These are phyloP conservation scores for Gonapodya sp. DNA, from an alignment of 192 early-diverging fungal genomes.

Conservation along the genomic window DNA sequence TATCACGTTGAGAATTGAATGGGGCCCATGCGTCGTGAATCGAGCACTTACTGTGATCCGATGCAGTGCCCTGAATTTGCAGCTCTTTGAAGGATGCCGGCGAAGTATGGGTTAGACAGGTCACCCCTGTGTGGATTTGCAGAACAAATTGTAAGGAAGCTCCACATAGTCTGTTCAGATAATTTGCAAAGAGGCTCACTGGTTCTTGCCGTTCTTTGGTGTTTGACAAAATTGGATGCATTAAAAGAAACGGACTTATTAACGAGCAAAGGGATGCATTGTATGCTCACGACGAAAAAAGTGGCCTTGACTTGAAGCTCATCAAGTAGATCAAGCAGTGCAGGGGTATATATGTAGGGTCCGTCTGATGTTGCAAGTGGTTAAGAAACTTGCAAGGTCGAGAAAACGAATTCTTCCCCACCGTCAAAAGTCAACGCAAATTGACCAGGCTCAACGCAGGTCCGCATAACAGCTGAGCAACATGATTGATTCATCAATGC, in stretches of 20 bases:
- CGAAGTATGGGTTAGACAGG: neutral
- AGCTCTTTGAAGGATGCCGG: neutral
- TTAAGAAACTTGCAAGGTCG: no score
- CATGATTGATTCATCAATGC: no score
- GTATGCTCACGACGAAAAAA: conserved; percentile 2
- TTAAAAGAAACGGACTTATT: no score
- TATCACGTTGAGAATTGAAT: neutral
- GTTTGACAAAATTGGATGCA: neutral
- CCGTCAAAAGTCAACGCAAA: neutral
- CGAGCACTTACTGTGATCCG: neutral
- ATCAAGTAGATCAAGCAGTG: conserved; percentile 2
- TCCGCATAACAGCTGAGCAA: neutral
- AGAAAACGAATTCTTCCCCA: neutral
- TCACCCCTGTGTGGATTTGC: neutral
- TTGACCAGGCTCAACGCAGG: neutral
- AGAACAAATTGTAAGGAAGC: no score
- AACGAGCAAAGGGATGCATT: neutral
- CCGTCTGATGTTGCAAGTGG: conserved; percentile 5
- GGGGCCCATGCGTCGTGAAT: neutral
- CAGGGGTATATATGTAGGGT: conserved; percentile 13
- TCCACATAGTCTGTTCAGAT: neutral
- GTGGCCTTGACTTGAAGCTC: conserved; percentile 3
- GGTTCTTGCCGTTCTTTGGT: neutral
- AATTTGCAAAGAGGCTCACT: neutral
- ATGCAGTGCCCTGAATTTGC: neutral